Conservation (phyloP, 495 filamentous ascomycete genomes). For the Aspergillus incahuasiensis region DNA sequence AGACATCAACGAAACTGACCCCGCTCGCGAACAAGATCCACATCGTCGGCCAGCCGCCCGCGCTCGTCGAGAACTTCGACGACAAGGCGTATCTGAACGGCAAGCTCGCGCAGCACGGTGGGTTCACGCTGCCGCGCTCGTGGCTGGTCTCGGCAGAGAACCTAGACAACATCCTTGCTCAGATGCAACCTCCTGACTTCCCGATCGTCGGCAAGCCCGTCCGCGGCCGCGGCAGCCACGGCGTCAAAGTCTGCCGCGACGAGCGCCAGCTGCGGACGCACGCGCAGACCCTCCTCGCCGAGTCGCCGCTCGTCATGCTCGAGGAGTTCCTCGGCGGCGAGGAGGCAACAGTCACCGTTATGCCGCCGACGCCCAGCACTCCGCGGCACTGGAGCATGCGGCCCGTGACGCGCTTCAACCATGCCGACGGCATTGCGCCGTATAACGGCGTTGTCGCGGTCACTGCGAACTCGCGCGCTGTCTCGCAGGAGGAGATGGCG, state of each 20-base stretch:
- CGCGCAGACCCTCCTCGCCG: slow-evolving; percentile 19
- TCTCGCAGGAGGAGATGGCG: slow-evolving; percentile 15
- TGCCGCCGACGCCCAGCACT: slow-evolving; percentile 28
- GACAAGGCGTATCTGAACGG: slow-evolving; percentile 37
- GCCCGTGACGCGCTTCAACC: slow-evolving; percentile 34
- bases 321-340: slow-evolving; percentile 38
- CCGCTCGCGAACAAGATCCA: slow-evolving; percentile 14
- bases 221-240: slow-evolving; percentile 24
- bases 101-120: slow-evolving; percentile 17
- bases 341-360: slow-evolving; percentile 38
- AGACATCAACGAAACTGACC: slow-evolving; percentile 20
- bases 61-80: slow-evolving; percentile 35
- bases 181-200: slow-evolving; percentile 11
- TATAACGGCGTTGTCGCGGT: slow-evolving; percentile 34
- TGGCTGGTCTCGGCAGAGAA: slow-evolving; percentile 15
- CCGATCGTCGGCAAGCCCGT: slow-evolving; percentile 35
- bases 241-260: slow-evolving; percentile 31
- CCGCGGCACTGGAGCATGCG: slow-evolving; percentile 29
- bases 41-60: slow-evolving; percentile 34
- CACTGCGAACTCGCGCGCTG: slow-evolving; percentile 26
- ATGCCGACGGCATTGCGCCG: slow-evolving; percentile 29
- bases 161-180: slow-evolving; percentile 6
- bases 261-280: slow-evolving; percentile 21
- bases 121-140: slow-evolving; percentile 18
- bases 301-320: slow-evolving; percentile 28